Evolutionary conservation across 2,329 filamentous ascomycete species (phyloP).

Genomic region (Phialocephala sp.): DNA sequence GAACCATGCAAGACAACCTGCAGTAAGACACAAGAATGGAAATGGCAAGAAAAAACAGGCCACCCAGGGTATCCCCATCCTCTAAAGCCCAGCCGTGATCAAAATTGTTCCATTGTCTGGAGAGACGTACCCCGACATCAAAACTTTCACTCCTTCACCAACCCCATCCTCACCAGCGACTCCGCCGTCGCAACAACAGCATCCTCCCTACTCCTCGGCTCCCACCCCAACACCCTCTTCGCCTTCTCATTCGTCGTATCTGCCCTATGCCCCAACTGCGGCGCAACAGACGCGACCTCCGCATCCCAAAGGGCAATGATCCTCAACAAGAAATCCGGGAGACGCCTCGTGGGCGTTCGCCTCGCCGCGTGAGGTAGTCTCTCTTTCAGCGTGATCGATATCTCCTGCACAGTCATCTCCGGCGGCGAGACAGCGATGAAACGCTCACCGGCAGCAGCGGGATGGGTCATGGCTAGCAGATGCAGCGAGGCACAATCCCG

Average conservation of each 20-base stretch:
- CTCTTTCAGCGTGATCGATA: not conserved
- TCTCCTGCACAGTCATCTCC: not conserved
- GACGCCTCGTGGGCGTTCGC: not conserved
- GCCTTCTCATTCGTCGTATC: constrained; percentile 16
- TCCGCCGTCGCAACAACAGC: constrained; percentile 12
- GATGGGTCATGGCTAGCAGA: not conserved
- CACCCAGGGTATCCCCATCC: not conserved
- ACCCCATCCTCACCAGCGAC: not conserved
- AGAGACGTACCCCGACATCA: no score
- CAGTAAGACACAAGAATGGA: no score
- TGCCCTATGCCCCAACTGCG: constrained; percentile 17
- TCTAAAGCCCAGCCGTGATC: no score
- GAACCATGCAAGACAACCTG: no score
- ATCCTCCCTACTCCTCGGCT: constrained; percentile 19
- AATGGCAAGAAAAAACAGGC: no score
- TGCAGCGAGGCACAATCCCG: not conserved
- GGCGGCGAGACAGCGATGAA: not conserved
- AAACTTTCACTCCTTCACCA: not conserved
- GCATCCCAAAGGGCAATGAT: not conserved
- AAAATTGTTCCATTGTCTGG: no score
- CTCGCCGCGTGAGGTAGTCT: not conserved
- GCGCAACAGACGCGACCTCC: constrained; percentile 3
- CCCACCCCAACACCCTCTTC: constrained; percentile 16
- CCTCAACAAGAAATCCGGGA: not conserved
- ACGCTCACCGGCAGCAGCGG: not conserved